These are phyloP conservation scores for Coemansia sp. DNA, from an alignment of 192 early-diverging fungal species.

Conservation along the genomic window DNA sequence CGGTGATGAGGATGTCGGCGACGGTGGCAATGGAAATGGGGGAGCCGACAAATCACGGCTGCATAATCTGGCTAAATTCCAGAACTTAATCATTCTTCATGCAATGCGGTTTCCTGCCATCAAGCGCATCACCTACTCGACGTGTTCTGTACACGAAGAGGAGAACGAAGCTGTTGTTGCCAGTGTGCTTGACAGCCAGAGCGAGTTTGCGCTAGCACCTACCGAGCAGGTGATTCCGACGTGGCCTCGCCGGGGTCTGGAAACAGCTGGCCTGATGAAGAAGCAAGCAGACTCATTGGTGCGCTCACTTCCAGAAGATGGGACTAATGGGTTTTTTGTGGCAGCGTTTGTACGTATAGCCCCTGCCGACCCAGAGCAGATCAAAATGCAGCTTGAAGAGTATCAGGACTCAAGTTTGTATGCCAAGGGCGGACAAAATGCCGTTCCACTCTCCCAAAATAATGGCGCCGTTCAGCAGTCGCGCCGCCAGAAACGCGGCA, in stretches of 20 bases:
- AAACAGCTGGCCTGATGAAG: constrained; percentile 20
- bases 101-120: constrained; percentile 83
- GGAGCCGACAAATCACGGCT: constrained; percentile 55
- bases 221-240: constrained; percentile 65
- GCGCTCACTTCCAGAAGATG: constrained; percentile 78
- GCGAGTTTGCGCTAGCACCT: constrained; percentile 59
- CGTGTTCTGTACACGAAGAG: constrained; percentile 87
- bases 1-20: not conserved
- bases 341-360: constrained; percentile 71
- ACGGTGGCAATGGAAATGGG: not conserved
- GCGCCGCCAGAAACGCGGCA: constrained; percentile 1
- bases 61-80: constrained; percentile 80
- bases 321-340: constrained; percentile 96
- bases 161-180: constrained; percentile 97
- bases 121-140: constrained; percentile 90
- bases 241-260: constrained; percentile 78
- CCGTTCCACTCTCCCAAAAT: not conserved
- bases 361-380: constrained; percentile 20
- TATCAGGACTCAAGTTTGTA: not conserved
- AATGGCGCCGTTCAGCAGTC: not conserved
- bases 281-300: constrained; percentile 66
- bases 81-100: constrained; percentile 75
- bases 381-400: constrained; percentile 13
- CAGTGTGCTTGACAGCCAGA: constrained; percentile 57
- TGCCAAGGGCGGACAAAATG: constrained; percentile 2